These are phyloP conservation scores for Penicillium lividum DNA, from an alignment of 495 filamentous ascomycete species.

Conservation along the genomic window DNA sequence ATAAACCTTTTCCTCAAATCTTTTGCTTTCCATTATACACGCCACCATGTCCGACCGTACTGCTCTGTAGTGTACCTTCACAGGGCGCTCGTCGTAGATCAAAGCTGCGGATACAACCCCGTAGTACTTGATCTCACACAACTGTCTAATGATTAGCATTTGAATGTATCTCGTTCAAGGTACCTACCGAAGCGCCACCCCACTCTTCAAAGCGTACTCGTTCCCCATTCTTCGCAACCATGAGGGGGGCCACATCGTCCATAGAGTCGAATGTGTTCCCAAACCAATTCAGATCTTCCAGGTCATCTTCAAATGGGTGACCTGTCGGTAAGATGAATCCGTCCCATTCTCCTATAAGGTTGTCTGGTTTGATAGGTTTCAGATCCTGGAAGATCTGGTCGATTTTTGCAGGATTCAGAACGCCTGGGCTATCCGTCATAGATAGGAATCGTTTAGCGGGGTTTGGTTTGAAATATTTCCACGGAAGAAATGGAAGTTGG, in stretches of 20 bases:
- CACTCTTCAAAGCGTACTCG: conserved; percentile 20
- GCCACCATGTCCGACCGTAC: conserved; percentile 27
- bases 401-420: conserved; percentile 1
- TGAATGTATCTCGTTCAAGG: neutral
- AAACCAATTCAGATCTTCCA: conserved; percentile 26
- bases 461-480: conserved; percentile 13
- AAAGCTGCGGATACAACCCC: conserved; percentile 29
- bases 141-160: conserved; percentile 5
- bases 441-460: conserved; percentile 13
- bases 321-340: conserved; percentile 25
- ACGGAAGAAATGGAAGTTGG: conserved; percentile 13
- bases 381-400: conserved; percentile 18
- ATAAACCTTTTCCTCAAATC: conserved; percentile 13
- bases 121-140: conserved; percentile 30
- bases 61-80: conserved; percentile 32
- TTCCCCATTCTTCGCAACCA: conserved; percentile 23
- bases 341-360: conserved; percentile 30
- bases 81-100: conserved; percentile 31
- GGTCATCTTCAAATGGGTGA: conserved; percentile 20
- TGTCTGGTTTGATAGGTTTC: conserved; percentile 19
- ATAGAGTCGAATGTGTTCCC: conserved; percentile 22
- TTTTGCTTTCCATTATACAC: conserved; percentile 29
- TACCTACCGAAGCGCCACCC: conserved; percentile 25
- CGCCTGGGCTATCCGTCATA: conserved; percentile 6
- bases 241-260: conserved; percentile 27